A percentile compares a stretch with the other conserved stretches of the same genome.
These are phyloP conservation scores for Termitomyces sp. DNA, from an alignment of 768 basidiomycete species.

Conservation along the genomic window DNA sequence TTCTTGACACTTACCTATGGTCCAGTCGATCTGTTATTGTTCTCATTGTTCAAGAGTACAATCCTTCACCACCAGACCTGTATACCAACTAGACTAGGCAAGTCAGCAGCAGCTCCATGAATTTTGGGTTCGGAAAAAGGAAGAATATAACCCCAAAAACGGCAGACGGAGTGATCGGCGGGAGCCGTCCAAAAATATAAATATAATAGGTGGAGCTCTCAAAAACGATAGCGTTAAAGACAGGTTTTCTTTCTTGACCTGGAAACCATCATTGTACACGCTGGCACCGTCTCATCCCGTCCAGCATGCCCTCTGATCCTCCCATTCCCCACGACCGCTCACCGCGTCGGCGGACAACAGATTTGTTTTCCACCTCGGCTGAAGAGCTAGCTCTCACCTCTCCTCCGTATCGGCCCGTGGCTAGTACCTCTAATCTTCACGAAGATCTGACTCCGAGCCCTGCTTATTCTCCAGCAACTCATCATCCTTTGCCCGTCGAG, in stretches of 20 bases:
- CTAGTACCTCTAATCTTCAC: constrained; percentile 27
- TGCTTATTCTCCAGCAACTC: constrained; percentile 17
- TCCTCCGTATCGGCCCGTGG: constrained; percentile 30
- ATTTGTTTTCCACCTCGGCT: constrained; percentile 12
- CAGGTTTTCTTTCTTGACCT: not conserved
- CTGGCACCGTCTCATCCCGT: not conserved
- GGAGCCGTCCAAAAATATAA: not conserved
- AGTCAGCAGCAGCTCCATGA: not conserved
- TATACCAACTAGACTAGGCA: too few species aligned
- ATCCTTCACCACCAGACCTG: not conserved
- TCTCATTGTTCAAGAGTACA: not conserved
- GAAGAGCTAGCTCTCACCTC: constrained; percentile 20
- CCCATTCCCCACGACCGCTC: not conserved
- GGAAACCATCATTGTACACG: constrained; percentile 8
- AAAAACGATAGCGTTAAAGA: not conserved
- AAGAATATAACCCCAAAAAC: not conserved
- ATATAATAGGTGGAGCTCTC: not conserved
- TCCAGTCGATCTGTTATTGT: not conserved
- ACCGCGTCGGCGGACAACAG: not conserved
- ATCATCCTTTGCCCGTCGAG: constrained; percentile 14
- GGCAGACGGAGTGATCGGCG: not conserved
- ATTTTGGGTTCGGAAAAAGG: not conserved
- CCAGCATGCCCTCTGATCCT: not conserved
- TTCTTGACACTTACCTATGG: too few species aligned
- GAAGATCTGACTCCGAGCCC: constrained; percentile 20